These are phyloP conservation scores for Cyberlindnera americana DNA, from an alignment of 805 yeast genomes.

Conservation along the genomic window DNA sequence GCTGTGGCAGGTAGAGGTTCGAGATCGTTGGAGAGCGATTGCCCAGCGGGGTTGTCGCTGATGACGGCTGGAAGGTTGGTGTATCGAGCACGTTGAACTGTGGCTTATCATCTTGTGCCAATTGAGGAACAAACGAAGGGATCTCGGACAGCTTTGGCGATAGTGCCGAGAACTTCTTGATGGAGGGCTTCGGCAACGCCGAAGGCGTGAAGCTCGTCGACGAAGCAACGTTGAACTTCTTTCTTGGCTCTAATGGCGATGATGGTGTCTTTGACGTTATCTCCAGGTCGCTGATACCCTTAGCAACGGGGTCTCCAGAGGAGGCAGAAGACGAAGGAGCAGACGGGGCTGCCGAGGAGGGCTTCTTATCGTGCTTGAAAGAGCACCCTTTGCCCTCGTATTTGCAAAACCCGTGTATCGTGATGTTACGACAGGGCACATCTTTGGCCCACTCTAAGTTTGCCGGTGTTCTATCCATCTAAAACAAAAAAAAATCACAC, in stretches of 20 bases:
- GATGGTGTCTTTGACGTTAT: not conserved
- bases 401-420: conserved; percentile 85
- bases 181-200: conserved; percentile 21
- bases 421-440: conserved; percentile 78
- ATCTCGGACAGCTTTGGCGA: conserved; percentile 38
- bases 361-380: conserved; percentile 55
- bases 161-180: conserved; percentile 29
- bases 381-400: conserved; percentile 85
- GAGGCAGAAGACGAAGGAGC: conserved; percentile 4
- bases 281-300: conserved; percentile 1
- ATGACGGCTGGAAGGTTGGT: conserved; percentile 33
- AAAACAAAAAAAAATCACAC: no score
- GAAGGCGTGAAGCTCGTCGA: conserved; percentile 24
- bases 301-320: conserved; percentile 2
- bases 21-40: conserved; percentile 8
- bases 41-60: conserved; percentile 5
- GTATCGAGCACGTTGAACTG: conserved; percentile 18
- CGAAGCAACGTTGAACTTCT: conserved; percentile 50
- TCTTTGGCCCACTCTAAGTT: conserved; percentile 55
- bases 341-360: conserved; percentile 13
- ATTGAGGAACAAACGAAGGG: conserved; percentile 28
- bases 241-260: conserved; percentile 24
- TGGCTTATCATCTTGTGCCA: conserved; percentile 21
- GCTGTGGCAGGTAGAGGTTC: conserved; percentile 14
- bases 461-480: not conserved